Conservation (phyloP, 345 rosid genomes). For the Gynandropsis gynandra region DNA sequence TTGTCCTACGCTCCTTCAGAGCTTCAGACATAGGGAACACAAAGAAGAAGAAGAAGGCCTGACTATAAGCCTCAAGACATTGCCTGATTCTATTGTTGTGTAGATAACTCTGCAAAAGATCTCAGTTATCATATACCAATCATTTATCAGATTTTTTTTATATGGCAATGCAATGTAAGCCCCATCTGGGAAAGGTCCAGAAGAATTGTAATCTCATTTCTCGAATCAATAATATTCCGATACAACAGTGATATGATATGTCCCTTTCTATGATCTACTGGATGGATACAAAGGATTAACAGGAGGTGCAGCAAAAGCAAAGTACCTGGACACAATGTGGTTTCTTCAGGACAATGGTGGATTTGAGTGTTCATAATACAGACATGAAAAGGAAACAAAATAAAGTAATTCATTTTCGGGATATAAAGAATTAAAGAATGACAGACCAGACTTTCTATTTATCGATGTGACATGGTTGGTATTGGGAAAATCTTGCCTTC, state of each 20-base stretch:
- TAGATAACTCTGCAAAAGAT: not conserved
- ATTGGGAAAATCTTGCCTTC: not conserved
- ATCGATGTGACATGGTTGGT: slow-evolving; percentile 15
- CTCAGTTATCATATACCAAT: not conserved
- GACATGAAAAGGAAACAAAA: not conserved
- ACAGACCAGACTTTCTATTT: not conserved
- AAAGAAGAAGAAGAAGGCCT: slow-evolving; percentile 40
- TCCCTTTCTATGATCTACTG: too few species aligned
- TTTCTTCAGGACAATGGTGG: not conserved
- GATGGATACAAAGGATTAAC: too few species aligned
- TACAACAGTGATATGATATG: too few species aligned
- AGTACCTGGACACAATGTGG: not conserved
- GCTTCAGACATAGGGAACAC: slow-evolving; percentile 29
- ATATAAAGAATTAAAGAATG: slow-evolving; percentile 21
- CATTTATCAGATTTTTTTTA: too few species aligned
- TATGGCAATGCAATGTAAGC: too few species aligned
- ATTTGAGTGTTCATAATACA: not conserved
- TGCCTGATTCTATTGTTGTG: slow-evolving; percentile 3
- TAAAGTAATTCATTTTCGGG: not conserved
- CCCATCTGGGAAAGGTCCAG: slow-evolving; percentile 13
- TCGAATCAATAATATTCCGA: too few species aligned
- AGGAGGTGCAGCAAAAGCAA: too few species aligned
- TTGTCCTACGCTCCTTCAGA: slow-evolving; percentile 41
- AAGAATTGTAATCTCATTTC: not conserved
- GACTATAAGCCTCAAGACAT: not conserved